Base-by-base conservation (phyloP, 2,329 filamentous ascomycete genomes). In the Mycogone perniciosa region DNA sequence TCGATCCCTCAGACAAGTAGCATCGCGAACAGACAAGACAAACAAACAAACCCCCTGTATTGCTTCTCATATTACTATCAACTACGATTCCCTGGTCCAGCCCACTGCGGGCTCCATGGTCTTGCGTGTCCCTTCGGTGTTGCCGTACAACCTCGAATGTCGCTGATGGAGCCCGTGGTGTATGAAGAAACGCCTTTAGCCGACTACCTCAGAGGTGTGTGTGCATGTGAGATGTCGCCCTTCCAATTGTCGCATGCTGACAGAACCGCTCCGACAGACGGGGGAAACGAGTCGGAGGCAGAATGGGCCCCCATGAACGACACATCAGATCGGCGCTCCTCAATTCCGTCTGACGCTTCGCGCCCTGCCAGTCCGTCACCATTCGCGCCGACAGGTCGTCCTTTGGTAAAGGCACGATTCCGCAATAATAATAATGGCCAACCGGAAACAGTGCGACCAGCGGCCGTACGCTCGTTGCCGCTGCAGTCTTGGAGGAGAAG, bases 121-220 rank as follows among this genome's bases (percentile, higher is more conserved):
- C 62, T 54, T 62, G 57, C 55, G 58, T 59, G 57, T 59, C 54
- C 54, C 44, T 55, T 50, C 55, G 56, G 59, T 59, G 50, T 55
- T 56, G 54, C 55, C 57, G 46, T 62, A 56, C 55, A 61, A 59
- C 47, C 60, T 44, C 52, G 52, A 50, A 51, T 53, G 46, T 58
- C 60, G 57, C 59, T 60, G 57, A 68, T 96, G 91, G 91, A 96
- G 79, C 83, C 87, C 64, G 78, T 96, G 62, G 82, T 96, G 61
- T 88, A 87, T 71, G 82, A 93, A 72, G 84, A 90, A 72, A 88
- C 88, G 67, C 91, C 91, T 61, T 78, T 96, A 71, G 90, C 89
- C 66, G 84, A 88, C 64, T 93, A 93, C 73, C 82, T 96, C 61
- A 85, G 91, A 82, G 90, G 91, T 93, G 71, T 37, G 52, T 48